Evolutionary conservation across 768 basidiomycete genomes (phyloP).

Genomic region (Phylloporus sp.): DNA sequence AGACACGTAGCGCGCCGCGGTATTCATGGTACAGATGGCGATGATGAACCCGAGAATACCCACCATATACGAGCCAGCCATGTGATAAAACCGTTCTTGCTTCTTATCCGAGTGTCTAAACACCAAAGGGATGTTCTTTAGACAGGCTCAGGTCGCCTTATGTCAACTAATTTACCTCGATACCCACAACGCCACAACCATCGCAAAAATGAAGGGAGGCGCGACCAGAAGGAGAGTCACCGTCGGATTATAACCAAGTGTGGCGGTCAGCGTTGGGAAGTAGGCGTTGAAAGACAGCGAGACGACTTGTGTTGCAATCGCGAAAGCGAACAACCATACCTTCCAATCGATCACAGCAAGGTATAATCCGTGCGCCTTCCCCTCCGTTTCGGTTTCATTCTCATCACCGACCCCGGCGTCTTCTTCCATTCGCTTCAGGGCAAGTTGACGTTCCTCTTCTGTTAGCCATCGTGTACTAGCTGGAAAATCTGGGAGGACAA

Average conservation of each 20-base stretch:
- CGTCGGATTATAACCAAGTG: conserved; percentile 62
- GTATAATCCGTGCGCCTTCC: conserved; percentile 43
- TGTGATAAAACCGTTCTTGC: conserved; percentile 73
- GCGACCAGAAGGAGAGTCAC: conserved; percentile 70
- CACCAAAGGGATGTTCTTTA: background rate
- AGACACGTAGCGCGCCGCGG: conserved; percentile 59
- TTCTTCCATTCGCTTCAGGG: conserved; percentile 57
- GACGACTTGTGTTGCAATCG: conserved; percentile 33
- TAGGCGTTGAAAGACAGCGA: conserved; percentile 77
- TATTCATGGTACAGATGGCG: conserved; percentile 61
- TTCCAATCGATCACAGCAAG: conserved; percentile 74
- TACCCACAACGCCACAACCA: conserved; percentile 49
- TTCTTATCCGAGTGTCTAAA: conserved; percentile 63
- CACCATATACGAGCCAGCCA: conserved; percentile 44
- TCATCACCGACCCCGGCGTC: conserved; percentile 60
- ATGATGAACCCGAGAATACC: conserved; percentile 70
- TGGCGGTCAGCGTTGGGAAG: conserved; percentile 73
- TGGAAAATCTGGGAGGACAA: conserved; percentile 51
- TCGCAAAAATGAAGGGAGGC: conserved; percentile 68
- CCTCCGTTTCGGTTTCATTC: conserved; percentile 40
- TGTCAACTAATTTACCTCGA: conserved; percentile 37
- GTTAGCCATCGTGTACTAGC: conserved; percentile 34
- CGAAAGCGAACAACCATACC: conserved; percentile 74
- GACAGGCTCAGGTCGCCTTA: background rate
- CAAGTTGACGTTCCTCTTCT: conserved; percentile 41